phyloP scores from a whole-genome alignment of 768 basidiomycete genomes.

The Boletus sp. region DNA sequence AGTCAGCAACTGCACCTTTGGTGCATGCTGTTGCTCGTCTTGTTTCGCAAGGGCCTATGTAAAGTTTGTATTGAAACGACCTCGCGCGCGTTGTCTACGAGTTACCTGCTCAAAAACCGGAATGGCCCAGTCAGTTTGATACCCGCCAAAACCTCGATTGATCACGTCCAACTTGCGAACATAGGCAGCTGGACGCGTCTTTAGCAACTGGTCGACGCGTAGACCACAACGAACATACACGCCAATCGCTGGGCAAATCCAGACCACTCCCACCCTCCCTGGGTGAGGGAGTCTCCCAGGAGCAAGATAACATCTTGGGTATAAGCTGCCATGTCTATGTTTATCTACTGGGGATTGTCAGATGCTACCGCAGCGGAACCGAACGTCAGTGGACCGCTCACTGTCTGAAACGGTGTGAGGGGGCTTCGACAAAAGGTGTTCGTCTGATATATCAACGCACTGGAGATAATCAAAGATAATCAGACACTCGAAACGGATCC shows the following conservation, averaged over 20 bases:
- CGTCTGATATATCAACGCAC: not conserved
- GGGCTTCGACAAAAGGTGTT: not conserved
- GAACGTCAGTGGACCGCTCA: not conserved
- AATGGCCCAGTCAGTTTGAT: constrained; percentile 84
- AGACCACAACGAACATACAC: constrained; percentile 13
- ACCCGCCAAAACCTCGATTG: constrained; percentile 82
- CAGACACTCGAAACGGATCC: not conserved
- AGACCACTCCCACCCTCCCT: constrained; percentile 54
- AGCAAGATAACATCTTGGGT: constrained; percentile 68
- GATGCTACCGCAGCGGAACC: not conserved
- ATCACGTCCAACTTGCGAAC: constrained; percentile 79
- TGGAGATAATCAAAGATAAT: constrained; percentile 7
- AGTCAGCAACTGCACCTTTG: constrained; percentile 67
- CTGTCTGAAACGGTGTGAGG: not conserved
- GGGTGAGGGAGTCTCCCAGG: constrained; percentile 81
- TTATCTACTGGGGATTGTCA: not conserved
- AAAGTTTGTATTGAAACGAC: not conserved
- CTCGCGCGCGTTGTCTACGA: not conserved
- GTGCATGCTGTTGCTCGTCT: constrained; percentile 43
- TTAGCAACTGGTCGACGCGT: not conserved
- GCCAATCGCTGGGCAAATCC: constrained; percentile 71
- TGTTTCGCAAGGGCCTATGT: constrained; percentile 56
- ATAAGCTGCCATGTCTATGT: constrained; percentile 42
- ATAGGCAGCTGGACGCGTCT: constrained; percentile 56
- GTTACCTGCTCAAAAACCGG: constrained; percentile 73